phyloP scores from a whole-genome alignment of 2,329 filamentous ascomycete genomes.

The Helotiales sp. region DNA sequence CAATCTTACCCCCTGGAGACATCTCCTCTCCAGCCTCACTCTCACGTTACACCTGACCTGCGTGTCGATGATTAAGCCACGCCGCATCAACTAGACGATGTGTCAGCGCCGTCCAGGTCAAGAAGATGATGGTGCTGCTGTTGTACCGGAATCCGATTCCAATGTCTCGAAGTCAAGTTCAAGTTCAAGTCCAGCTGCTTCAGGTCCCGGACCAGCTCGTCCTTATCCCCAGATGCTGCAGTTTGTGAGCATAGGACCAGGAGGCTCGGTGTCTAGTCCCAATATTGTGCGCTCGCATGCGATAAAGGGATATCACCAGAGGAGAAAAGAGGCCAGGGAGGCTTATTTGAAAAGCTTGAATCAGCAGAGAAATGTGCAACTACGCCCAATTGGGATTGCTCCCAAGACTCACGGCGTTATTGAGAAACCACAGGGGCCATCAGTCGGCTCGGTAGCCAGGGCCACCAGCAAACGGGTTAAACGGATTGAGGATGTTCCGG shows the following conservation, averaged over 20 bases:
- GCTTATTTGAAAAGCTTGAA: constrained; percentile 12
- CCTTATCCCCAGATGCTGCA: constrained; percentile 10
- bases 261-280: constrained; percentile 11
- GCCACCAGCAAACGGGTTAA: not conserved
- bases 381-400: constrained; percentile 11
- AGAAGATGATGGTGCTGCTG: not conserved
- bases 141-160: not conserved
- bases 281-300: constrained; percentile 19
- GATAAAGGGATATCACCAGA: constrained; percentile 23
- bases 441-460: not conserved
- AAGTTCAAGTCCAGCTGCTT: not conserved
- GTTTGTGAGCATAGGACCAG: constrained; percentile 18
- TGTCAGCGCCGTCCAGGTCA: constrained; percentile 3
- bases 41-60: not conserved
- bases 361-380: constrained; percentile 6
- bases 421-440: not conserved
- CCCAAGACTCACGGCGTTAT: not conserved
- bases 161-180: not conserved
- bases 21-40: not conserved
- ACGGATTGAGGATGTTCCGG: not conserved
- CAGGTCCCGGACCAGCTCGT: not conserved
- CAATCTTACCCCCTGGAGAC: not conserved
- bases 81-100: constrained; percentile 4
- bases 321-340: constrained; percentile 13
- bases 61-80: constrained; percentile 8